phyloP scores from a whole-genome alignment of 169 alveolate species.

The Theileria orientalis region DNA sequence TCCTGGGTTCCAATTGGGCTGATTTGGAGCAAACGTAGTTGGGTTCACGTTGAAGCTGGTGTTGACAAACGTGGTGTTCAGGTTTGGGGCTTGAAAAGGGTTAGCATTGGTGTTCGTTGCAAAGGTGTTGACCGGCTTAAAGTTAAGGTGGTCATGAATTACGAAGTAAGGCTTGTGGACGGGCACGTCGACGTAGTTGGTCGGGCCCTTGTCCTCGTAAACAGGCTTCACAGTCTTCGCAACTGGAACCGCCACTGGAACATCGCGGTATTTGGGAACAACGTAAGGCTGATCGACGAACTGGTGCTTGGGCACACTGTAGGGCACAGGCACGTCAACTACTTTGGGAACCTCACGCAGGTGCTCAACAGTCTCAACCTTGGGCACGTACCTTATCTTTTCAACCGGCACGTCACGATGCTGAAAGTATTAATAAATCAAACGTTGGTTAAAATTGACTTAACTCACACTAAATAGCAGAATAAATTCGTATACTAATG shows the following conservation, averaged over 20 bases:
- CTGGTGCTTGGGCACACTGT: conserved; percentile 69
- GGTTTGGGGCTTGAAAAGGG: too few relatives aligned
- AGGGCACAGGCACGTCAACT: conserved; percentile 76
- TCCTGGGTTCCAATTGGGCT: conserved; percentile 3
- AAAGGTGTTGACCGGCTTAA: conserved; percentile 14
- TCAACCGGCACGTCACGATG: conserved; percentile 78
- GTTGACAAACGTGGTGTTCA: neutral
- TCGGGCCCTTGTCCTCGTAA: conserved; percentile 64
- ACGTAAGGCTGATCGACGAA: conserved; percentile 69
- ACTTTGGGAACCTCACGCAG: conserved; percentile 69
- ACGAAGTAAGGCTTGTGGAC: conserved; percentile 75
- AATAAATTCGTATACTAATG: neutral
- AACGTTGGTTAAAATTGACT: neutral
- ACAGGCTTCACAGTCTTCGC: conserved; percentile 69
- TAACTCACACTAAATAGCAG: neutral
- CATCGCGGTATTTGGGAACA: conserved; percentile 72
- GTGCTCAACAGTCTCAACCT: conserved; percentile 71
- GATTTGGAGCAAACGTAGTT: neutral
- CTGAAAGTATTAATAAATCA: conserved; percentile 1
- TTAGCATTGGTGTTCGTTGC: neutral
- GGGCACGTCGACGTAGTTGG: conserved; percentile 72
- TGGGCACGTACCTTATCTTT: conserved; percentile 73
- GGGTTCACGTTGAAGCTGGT: neutral
- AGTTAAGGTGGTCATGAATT: conserved; percentile 71
- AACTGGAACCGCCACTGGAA: conserved; percentile 76